Conservation (phyloP, 2,329 filamentous ascomycete species). For the Neofusicoccum laricinum region DNA sequence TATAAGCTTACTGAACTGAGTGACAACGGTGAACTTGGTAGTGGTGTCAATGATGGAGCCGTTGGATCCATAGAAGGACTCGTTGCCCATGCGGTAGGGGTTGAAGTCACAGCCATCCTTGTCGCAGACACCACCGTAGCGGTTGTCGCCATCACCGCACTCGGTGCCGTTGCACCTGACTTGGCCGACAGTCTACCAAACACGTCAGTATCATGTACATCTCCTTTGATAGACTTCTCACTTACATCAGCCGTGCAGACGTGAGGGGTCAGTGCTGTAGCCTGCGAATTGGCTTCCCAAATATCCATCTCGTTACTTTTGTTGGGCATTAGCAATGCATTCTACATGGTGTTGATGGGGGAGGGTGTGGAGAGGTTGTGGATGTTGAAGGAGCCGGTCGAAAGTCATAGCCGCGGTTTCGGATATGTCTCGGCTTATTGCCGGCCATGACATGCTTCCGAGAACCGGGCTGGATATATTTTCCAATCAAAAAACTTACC, state of each 20-base stretch:
- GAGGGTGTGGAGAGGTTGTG: neutral
- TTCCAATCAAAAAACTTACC: neutral
- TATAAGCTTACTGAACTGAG: conserved; percentile 42
- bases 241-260: conserved; percentile 46
- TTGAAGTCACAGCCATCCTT: conserved; percentile 65
- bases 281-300: conserved; percentile 68
- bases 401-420: too few species aligned
- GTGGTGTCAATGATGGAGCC: conserved; percentile 46
- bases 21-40: conserved; percentile 49
- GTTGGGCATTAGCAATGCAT: neutral
- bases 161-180: conserved; percentile 50
- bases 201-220: neutral
- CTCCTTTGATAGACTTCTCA: neutral
- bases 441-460: too few species aligned
- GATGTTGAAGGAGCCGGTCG: neutral
- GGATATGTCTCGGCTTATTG: too few species aligned
- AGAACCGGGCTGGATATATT: too few species aligned
- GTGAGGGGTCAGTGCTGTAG: conserved; percentile 64
- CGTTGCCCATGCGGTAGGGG: conserved; percentile 62
- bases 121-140: conserved; percentile 64
- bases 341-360: too few species aligned
- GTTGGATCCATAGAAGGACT: conserved; percentile 58
- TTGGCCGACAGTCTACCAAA: conserved; percentile 40
- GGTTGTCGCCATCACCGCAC: conserved; percentile 43
- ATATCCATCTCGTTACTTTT: conserved; percentile 62